Evolutionary conservation across 257 asterid species (phyloP), one percentile per base, ranked within the genome.

Genomic region (Orobanche coerulescens): DNA sequence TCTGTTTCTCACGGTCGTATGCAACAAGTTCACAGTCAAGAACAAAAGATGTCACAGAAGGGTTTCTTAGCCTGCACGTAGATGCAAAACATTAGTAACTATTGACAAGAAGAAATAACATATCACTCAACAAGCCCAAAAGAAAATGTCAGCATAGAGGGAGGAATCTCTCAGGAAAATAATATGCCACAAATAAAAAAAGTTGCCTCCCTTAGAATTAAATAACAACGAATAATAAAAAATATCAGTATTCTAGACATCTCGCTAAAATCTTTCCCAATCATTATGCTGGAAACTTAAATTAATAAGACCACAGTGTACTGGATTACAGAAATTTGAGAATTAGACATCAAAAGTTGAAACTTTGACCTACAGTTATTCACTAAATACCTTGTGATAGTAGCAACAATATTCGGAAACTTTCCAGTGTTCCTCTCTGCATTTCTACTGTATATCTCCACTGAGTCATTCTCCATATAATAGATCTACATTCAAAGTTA

Each of bases 11-110:
- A 34, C 90, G 95, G 46, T 89, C 96, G 15, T 77, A 89, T 66
- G 97, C 99, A 73, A 93, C 99, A 73, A 89, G 75, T 76, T 93
- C 99, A 31, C 99, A 93, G 66, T 93, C 97, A 42, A 93, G 96
- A 76, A 91, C 96, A 74, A 91, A 91, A 63, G 97, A 93, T 48
- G 76, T 73, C 26, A 79, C 86, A 51, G 92, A 74, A 20, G 97
- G 79, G 56, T 65, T 73, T 72, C 83, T 86, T 14, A 89, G 75
- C 74, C 99, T 93, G 92, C 83, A 76, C n/a, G 20, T 48, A 64
- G 64, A 67, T 25, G 49, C 47, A 60, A 22, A 66, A 8, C 7
- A 61, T 61, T 43, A 69, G 61, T 34, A 47, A 61, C 24, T 68
- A 48, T 43, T 23, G 61, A 50, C 71, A 40, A 34, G 34, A 10